Evolutionary conservation across 2,329 filamentous ascomycete species (phyloP), one percentile per base, ranked within the genome.

Genomic region (Zymoseptoria pseudotritici): DNA sequence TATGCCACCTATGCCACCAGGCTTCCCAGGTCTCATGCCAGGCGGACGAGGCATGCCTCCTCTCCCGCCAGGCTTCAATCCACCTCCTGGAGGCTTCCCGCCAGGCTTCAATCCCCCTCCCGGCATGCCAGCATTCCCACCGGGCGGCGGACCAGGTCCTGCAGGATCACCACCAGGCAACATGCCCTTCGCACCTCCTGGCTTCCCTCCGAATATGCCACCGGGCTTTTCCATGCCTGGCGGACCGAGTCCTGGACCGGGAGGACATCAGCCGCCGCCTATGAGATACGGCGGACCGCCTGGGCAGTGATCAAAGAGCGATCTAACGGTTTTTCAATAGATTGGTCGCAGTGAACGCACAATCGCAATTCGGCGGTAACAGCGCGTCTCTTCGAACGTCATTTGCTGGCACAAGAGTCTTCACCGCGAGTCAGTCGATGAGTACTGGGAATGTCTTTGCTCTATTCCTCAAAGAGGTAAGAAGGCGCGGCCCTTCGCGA

Each of bases 31-130:
- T 6, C 61, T 61, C 52, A 60, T 58, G 19, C 65, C 65, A 42
- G 65, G 63, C 50, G 66, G 64, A 19, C 61, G 65, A 55, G 67
- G 67, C 13, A 67, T 69, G 64, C 67, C 66, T 20, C 63, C 62
- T 3, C 58, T 67, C n/a, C 74, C 73, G 53, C 73, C 75, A 22
- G 71, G 70, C 10, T 71, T 73, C 64, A 72, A 73, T 13, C 68
- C 70, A 46, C 71, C 67, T 22, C 75, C 74, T 1, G 75, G 75
- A 62, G 67, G 63, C 51, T 74, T 75, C 67, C 68, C 66, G 51
- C 67, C 65, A 20, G 75, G 73, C 9, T 68, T 70, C 56, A 46
- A 46, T 6, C 74, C 75, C 69, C 67, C 67, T 53, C 66, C 63
- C 24, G 74, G 71, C 19, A 66, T 67, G 57, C 71, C 72, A 10